A percentile compares a stretch with the other conserved stretches of the same genome.
phyloP scores from a whole-genome alignment of 2,329 filamentous ascomycete genomes.

The Fusarium sp. region DNA sequence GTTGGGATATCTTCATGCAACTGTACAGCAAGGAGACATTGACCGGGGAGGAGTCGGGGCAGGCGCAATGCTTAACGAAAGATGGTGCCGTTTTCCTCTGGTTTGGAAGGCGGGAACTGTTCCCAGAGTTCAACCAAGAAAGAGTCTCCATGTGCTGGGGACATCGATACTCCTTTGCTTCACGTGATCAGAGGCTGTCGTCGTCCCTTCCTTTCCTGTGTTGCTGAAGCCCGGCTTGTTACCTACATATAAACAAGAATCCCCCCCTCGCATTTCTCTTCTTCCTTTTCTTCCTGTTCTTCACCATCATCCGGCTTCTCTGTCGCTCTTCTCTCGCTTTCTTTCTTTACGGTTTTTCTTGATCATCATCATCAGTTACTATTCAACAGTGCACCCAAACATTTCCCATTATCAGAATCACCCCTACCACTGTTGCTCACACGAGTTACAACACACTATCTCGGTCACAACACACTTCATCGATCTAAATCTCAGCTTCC shows the following conservation, averaged over 20 bases:
- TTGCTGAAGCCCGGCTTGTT: not conserved
- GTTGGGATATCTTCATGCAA: too few relatives aligned
- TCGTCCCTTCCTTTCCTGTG: not conserved
- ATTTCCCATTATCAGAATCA: not conserved
- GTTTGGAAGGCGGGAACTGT: not conserved
- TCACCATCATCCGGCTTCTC: not conserved
- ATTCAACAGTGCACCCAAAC: not conserved
- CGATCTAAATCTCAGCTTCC: too few relatives aligned
- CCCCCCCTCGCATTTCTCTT: not conserved
- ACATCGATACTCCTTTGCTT: not conserved
- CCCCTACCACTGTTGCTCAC: too few relatives aligned
- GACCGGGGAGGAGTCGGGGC: not conserved
- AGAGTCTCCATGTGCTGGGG: not conserved
- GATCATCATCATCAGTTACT: not conserved
- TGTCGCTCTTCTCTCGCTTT: not conserved
- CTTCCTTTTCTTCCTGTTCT: not conserved
- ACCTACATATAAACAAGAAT: not conserved
- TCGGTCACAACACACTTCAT: too few relatives aligned
- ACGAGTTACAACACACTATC: too few relatives aligned
- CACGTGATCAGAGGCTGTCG: not conserved
- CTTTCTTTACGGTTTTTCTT: not conserved
- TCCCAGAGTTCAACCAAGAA: not conserved
- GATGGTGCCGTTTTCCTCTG: not conserved
- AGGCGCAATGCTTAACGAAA: not conserved
- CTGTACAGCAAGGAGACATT: not conserved